Evolutionary conservation across 148 eudicot species (phyloP).

Genomic region (Rhododendron griersonianum): DNA sequence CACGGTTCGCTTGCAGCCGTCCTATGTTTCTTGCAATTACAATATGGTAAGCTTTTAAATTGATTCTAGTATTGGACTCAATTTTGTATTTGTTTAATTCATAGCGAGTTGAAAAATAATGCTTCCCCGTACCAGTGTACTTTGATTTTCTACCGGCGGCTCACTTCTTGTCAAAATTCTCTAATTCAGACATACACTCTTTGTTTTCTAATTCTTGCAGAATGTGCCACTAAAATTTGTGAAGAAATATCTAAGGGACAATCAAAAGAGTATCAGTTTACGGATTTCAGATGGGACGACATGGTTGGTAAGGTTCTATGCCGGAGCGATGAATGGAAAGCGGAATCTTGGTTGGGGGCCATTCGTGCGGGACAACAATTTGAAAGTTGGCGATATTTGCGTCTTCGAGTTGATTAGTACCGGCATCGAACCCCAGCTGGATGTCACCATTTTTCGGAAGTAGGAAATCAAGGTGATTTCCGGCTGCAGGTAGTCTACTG

Average conservation of each 20-base stretch:
- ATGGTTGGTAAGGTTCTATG: conserved; percentile 7
- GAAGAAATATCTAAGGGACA: not conserved
- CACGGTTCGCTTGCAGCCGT: conserved; percentile 7
- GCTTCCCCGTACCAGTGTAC: not conserved
- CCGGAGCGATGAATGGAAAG: not conserved
- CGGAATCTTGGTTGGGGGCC: not conserved
- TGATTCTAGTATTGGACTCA: not conserved
- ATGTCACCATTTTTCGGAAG: conserved; percentile 15
- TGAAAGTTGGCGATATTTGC: conserved; percentile 25
- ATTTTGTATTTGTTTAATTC: not conserved
- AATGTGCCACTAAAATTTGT: not conserved
- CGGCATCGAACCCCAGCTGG: not conserved
- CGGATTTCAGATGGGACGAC: conserved; percentile 1
- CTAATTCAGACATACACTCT: not conserved
- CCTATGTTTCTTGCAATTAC: not conserved
- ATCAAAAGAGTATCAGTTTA: not conserved
- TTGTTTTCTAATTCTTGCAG: conserved; percentile 5
- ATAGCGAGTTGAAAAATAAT: not conserved
- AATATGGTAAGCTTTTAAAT: conserved; percentile 20
- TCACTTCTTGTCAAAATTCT: not conserved
- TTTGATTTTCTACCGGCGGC: not conserved
- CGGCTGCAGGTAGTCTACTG: too few relatives aligned
- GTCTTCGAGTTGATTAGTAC: conserved; percentile 19
- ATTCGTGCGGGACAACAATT: conserved; percentile 21
- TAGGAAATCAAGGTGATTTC: not conserved